Conservation (phyloP, 371 early-diverging fungal species). For the Dinochytrium kinnereticum region DNA sequence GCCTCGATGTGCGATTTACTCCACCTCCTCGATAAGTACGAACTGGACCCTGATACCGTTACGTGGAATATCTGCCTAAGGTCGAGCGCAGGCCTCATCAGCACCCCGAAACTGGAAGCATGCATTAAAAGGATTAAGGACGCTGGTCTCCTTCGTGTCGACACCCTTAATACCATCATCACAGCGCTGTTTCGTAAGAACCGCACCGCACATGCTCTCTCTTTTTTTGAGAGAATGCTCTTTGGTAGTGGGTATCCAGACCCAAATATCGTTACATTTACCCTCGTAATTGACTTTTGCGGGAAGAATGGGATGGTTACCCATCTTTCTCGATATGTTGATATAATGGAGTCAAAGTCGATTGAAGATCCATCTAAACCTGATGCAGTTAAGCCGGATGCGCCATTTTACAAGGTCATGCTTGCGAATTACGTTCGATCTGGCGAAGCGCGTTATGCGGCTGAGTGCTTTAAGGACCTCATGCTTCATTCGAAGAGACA, state of each 20-base stretch:
- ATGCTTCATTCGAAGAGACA: conserved; percentile 1
- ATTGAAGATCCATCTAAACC: background rate
- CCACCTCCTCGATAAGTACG: background rate
- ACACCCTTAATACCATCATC: background rate
- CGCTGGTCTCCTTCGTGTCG: background rate
- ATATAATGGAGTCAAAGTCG: background rate
- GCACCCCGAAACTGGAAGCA: background rate
- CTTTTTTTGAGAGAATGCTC: background rate
- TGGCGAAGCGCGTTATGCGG: background rate
- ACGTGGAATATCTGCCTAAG: conserved; percentile 1
- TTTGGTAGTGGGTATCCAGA: background rate
- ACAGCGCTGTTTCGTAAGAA: background rate
- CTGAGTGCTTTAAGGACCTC: conserved; percentile 11
- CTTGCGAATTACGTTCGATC: background rate
- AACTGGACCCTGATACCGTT: background rate
- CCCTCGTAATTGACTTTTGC: background rate
- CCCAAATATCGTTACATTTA: background rate
- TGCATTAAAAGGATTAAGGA: background rate
- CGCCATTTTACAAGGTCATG: conserved; percentile 8
- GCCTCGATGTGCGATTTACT: background rate
- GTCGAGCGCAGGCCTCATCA: background rate
- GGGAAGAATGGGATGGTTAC: background rate
- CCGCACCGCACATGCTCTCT: background rate
- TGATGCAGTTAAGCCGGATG: background rate
- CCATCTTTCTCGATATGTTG: conserved; percentile 7